Conservation (phyloP, 2,329 filamentous ascomycete species). For the Neofusicoccum cordaticola region DNA sequence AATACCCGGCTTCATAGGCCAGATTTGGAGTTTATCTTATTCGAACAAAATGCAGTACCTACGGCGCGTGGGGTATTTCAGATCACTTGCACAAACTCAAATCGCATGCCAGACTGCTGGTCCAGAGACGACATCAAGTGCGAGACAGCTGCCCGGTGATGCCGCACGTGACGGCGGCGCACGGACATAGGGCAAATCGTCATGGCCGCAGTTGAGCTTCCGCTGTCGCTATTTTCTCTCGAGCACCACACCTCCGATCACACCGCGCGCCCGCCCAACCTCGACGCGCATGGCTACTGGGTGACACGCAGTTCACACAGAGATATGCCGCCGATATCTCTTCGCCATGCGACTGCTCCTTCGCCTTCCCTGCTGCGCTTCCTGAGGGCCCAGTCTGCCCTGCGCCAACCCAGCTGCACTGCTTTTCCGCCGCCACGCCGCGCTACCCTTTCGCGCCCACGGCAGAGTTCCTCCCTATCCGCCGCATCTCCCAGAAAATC, state of each 20-base stretch:
- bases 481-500: background rate
- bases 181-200: background rate
- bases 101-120: too few species aligned
- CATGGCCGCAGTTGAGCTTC: background rate
- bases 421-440: background rate
- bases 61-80: too few species aligned
- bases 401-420: background rate
- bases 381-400: constrained; percentile 31
- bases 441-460: background rate
- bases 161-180: background rate
- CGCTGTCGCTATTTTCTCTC: constrained; percentile 6
- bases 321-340: constrained; percentile 37
- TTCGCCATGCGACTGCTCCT: constrained; percentile 31
- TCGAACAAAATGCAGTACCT: too few species aligned
- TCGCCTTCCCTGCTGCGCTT: constrained; percentile 38
- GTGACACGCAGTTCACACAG: background rate
- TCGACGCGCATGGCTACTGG: constrained; percentile 5
- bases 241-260: background rate
- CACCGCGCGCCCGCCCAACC: constrained; percentile 2
- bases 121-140: too few species aligned
- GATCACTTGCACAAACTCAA: too few species aligned
- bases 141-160: too few species aligned
- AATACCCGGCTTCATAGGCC: background rate
- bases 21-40: too few species aligned
- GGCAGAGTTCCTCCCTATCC: background rate